Evolutionary conservation across 169 alveolate genomes (phyloP).

Genomic region (Besnoitia besnoiti): DNA sequence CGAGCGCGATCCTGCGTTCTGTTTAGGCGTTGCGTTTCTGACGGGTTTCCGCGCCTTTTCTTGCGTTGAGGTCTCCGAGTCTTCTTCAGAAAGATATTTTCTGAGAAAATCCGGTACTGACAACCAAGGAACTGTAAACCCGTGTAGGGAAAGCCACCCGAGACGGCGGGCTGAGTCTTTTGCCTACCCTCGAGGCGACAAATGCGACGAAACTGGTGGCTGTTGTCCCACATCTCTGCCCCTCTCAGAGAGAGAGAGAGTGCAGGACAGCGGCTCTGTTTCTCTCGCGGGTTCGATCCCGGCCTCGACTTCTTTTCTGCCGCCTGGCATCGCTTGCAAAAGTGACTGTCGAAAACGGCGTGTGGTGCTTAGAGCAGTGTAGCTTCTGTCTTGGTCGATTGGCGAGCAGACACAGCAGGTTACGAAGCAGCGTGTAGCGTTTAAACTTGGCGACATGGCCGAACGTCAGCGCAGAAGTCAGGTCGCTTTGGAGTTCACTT

Average conservation of each 20-base stretch:
- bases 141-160: not conserved
- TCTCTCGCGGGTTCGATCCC: conserved; percentile 1
- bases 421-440: too few species aligned
- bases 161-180: not conserved
- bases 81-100: not conserved
- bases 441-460: too few species aligned
- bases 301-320: not conserved
- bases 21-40: not conserved
- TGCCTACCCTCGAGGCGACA: not conserved
- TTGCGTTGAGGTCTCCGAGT: not conserved
- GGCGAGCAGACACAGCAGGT: too few species aligned
- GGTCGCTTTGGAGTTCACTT: too few species aligned
- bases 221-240: not conserved
- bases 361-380: too few species aligned
- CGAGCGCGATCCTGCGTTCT: not conserved
- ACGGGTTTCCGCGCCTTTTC: not conserved
- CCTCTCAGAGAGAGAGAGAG: not conserved
- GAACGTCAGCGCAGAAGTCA: too few species aligned
- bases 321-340: too few species aligned
- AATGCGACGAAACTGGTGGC: not conserved
- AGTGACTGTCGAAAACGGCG: too few species aligned
- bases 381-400: too few species aligned
- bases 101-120: not conserved
- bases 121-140: not conserved
- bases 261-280: not conserved